Base-by-base conservation (phyloP, 805 yeast genomes). In the Kodamaea leandrae region DNA sequence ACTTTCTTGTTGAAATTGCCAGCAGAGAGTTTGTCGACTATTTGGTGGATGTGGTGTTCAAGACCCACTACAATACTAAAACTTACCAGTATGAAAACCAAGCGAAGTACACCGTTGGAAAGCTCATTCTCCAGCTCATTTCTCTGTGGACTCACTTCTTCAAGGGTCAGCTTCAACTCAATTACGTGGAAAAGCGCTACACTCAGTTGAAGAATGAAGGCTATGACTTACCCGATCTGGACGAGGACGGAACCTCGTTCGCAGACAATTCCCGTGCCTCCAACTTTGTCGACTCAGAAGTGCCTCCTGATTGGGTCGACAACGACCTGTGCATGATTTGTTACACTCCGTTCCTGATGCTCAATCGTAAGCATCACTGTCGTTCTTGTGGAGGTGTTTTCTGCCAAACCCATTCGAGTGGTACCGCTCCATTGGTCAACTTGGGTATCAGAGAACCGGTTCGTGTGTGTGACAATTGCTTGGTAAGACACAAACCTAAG, bases 261-360 rank as follows among this genome's bases (percentile, higher is more conserved):
- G 69, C 74, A 4, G 56, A 56, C 20, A 55, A 64, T 16, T 71
- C 70, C 36, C 60, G 71, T 23, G 36, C 42, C 9, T 26, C 43
- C 29, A 48, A 41, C 42, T 79, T 90, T 59, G 78, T 91, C 36
- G 97, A 91, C 53, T 78, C 96, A 2, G 84, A 80, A 46, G 90
- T 90, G 4, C 97, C 99, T 2, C 98, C 99, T 0, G 97, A 89
- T 52, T 93, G 99, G 99, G 82, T 86, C 16, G 99, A 93, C 55
- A 84, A 90, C 8, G 96, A 88, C 52, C 87, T 87, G 3, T 93
- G 99, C 62, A 90, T 93, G 97, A 80, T 87, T 41, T 88, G 97
- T 51, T 88, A 95, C 38, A 78, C 73, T 30, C 66, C 82, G 12
- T 93, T 93, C 57, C 71, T 93, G 1, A 75, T 91, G 57, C 67